Evolutionary conservation across 1,284 basidiomycete species (phyloP).

Genomic region (Ganoderma resinaceum): DNA sequence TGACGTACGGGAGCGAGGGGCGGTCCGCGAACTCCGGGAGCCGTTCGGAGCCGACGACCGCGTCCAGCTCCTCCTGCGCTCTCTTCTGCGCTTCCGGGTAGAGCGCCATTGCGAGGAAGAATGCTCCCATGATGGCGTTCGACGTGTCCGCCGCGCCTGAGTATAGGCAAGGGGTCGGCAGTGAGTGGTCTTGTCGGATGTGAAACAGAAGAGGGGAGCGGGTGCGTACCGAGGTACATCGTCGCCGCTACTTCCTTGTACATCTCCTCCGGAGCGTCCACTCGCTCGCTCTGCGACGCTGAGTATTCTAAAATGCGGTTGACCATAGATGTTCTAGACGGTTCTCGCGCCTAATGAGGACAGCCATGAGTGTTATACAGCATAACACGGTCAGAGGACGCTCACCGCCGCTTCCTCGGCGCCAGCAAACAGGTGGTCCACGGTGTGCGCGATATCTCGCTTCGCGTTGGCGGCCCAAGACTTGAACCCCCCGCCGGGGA

Average conservation of each 20-base stretch:
- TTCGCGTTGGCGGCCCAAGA: conserved; percentile 17
- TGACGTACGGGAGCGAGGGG: conserved; percentile 38
- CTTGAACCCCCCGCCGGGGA: conserved; percentile 24
- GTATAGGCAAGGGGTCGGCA: neutral
- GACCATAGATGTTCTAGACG: conserved; percentile 15
- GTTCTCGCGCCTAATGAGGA: neutral
- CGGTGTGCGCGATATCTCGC: conserved; percentile 14
- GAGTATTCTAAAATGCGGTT: conserved; percentile 9
- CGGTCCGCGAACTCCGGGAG: conserved; percentile 41
- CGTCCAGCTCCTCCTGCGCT: conserved; percentile 43
- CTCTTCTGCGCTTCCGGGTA: conserved; percentile 38
- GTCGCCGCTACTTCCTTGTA: conserved; percentile 18
- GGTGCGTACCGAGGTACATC: conserved; percentile 25
- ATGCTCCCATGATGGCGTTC: conserved; percentile 26
- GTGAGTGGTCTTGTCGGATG: neutral
- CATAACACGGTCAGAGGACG: neutral
- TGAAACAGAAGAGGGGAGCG: no score
- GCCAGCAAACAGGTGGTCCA: conserved; percentile 21
- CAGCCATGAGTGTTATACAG: neutral
- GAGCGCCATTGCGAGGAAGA: conserved; percentile 41
- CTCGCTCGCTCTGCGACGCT: conserved; percentile 13
- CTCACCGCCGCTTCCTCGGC: conserved; percentile 20
- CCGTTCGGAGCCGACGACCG: conserved; percentile 36
- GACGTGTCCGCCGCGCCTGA: conserved; percentile 23
- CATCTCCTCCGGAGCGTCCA: neutral